Evolutionary conservation across 192 early-diverging fungal genomes (phyloP).

Genomic region (Entrophospora sp.): DNA sequence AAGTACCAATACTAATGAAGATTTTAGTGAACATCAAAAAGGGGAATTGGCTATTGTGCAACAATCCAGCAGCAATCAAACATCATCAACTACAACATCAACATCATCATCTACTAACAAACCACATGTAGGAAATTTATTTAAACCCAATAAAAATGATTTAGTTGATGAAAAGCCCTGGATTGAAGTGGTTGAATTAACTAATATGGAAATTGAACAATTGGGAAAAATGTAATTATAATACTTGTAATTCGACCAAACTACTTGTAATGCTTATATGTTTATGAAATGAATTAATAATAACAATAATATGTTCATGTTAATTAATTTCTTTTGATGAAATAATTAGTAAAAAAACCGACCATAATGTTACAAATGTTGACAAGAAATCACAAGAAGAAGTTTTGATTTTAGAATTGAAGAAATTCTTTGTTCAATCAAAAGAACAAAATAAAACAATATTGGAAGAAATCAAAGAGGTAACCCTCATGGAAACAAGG

Average conservation of each 20-base stretch:
- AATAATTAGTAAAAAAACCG: conserved; percentile 14
- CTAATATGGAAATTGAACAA: conserved; percentile 45
- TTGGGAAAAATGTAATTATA: conserved; percentile 20
- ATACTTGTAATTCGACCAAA: not conserved
- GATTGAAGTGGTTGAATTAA: conserved; percentile 51
- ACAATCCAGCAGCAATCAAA: no score
- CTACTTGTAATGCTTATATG: no score
- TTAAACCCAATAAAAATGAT: no score
- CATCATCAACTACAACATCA: not conserved
- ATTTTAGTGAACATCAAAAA: no score
- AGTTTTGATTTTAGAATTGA: conserved; percentile 42
- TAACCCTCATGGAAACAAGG: conserved; percentile 75
- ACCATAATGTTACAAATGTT: not conserved
- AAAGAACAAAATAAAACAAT: conserved; percentile 28
- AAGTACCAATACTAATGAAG: no score
- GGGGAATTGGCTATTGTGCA: no score
- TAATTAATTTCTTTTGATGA: not conserved
- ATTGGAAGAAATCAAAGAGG: conserved; percentile 61
- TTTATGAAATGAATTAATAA: not conserved
- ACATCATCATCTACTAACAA: not conserved
- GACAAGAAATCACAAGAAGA: conserved; percentile 31
- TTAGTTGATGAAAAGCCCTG: conserved; percentile 55
- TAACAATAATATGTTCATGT: no score
- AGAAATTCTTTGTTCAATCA: conserved; percentile 33
- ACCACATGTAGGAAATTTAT: not conserved